Evolutionary conservation across 1,284 basidiomycete genomes (phyloP).

Genomic region (Trametes hirsuta): DNA sequence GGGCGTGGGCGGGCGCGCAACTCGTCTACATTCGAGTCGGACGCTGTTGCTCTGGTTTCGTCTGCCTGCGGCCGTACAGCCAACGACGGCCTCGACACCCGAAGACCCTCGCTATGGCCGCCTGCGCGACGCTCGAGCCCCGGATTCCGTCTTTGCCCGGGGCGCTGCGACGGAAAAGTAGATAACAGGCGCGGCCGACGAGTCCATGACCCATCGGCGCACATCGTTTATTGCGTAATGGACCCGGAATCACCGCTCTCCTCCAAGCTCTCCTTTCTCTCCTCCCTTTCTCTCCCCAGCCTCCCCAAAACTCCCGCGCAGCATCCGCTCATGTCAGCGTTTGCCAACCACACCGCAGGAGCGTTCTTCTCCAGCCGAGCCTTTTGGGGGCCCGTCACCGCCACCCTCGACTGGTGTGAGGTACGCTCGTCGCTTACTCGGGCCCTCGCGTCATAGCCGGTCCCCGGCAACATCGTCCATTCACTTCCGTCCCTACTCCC

Average conservation of each 20-base stretch:
- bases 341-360: slow-evolving; percentile 23
- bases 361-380: slow-evolving; percentile 18
- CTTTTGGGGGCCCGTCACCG: slow-evolving; percentile 65
- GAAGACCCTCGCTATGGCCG: slow-evolving; percentile 2
- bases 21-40: background rate
- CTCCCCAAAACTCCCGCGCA: slow-evolving; percentile 6
- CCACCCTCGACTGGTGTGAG: slow-evolving; percentile 75
- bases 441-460: slow-evolving; percentile 14
- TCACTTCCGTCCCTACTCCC: background rate
- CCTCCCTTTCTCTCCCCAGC: slow-evolving; percentile 12
- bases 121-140: background rate
- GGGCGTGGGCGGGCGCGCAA: background rate
- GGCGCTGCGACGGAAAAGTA: slow-evolving; percentile 4
- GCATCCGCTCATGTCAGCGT: slow-evolving; percentile 9
- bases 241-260: slow-evolving; percentile 9
- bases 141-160: background rate
- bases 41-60: background rate
- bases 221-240: slow-evolving; percentile 24
- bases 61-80: slow-evolving; percentile 4
- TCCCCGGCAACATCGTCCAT: background rate
- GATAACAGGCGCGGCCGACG: slow-evolving; percentile 12
- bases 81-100: slow-evolving; percentile 1
- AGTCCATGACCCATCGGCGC: background rate
- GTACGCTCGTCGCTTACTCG: slow-evolving; percentile 33
- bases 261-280: slow-evolving; percentile 17